Percentiles rank a stretch among this genome's conserved stretches.
Evolutionary conservation across 306 rosid species (phyloP).

Genomic region (Albizia julibrissin): DNA sequence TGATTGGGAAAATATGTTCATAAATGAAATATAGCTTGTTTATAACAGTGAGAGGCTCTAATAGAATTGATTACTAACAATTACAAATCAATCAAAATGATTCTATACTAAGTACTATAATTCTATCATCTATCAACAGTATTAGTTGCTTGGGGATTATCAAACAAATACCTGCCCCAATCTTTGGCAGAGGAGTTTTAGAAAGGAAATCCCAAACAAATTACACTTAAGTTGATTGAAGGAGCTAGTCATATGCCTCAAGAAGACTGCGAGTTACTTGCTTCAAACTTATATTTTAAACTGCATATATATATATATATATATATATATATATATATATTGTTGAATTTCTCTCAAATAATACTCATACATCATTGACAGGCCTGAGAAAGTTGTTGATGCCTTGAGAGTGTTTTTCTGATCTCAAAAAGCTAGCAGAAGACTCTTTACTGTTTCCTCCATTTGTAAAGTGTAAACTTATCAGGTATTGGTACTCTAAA

Average conservation of each 20-base stretch:
- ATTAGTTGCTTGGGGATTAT: conserved; percentile 80
- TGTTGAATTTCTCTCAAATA: neutral
- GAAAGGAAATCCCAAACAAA: conserved; percentile 62
- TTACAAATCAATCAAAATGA: neutral
- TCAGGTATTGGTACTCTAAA: neutral
- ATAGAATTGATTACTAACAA: neutral
- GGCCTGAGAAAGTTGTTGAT: conserved; percentile 96
- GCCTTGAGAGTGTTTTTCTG: conserved; percentile 70
- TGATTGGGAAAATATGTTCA: neutral
- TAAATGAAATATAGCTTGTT: neutral
- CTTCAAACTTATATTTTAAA: conserved; percentile 13
- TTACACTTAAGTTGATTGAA: conserved; percentile 76
- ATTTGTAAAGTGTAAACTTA: conserved; percentile 28
- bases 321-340: neutral
- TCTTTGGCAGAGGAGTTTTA: conserved; percentile 87
- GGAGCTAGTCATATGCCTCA: conserved; percentile 98
- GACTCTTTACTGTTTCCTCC: conserved; percentile 14
- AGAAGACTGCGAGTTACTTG: conserved; percentile 75
- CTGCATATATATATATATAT: neutral
- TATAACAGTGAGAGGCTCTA: neutral
- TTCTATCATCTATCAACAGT: conserved; percentile 9
- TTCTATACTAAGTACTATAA: neutral
- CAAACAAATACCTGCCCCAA: conserved; percentile 86
- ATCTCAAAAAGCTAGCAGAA: conserved; percentile 12
- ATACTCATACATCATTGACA: conserved; percentile 32